phyloP scores from a whole-genome alignment of 495 filamentous ascomycete genomes.

The Xylaria curta region DNA sequence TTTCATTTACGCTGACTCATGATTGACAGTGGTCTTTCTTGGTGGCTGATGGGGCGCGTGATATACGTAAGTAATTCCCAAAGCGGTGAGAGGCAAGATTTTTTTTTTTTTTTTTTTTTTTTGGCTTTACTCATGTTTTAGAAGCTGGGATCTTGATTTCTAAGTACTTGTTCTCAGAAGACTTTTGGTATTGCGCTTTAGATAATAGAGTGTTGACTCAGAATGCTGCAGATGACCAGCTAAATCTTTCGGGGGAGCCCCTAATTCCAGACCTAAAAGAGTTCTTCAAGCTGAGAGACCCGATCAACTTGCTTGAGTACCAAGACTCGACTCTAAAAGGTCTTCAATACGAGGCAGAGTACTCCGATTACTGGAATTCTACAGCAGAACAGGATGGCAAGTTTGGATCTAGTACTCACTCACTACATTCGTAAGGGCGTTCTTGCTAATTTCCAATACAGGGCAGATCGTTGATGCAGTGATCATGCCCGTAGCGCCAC shows the following conservation, averaged over 20 bases:
- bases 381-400: conserved; percentile 37
- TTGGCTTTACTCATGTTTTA: neutral
- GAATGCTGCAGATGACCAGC: conserved; percentile 34
- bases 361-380: conserved; percentile 49
- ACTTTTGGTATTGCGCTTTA: too few relatives aligned
- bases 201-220: neutral
- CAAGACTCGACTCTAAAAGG: conserved; percentile 32
- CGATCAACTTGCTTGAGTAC: conserved; percentile 28
- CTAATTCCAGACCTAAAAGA: conserved; percentile 40
- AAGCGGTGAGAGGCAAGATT: neutral
- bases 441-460: neutral
- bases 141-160: neutral
- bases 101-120: neutral
- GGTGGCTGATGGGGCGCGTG: conserved; percentile 3
- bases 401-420: neutral
- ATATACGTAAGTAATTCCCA: conserved; percentile 1
- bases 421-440: neutral
- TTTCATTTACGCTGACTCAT: neutral
- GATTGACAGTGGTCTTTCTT: conserved; percentile 4
- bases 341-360: conserved; percentile 39
- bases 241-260: conserved; percentile 55
- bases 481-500: conserved; percentile 61
- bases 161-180: neutral
- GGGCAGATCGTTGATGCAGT: conserved; percentile 56
- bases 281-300: conserved; percentile 22